These are phyloP conservation scores for Glycine tomentella DNA, from an alignment of 306 rosid genomes.

Conservation along the genomic window DNA sequence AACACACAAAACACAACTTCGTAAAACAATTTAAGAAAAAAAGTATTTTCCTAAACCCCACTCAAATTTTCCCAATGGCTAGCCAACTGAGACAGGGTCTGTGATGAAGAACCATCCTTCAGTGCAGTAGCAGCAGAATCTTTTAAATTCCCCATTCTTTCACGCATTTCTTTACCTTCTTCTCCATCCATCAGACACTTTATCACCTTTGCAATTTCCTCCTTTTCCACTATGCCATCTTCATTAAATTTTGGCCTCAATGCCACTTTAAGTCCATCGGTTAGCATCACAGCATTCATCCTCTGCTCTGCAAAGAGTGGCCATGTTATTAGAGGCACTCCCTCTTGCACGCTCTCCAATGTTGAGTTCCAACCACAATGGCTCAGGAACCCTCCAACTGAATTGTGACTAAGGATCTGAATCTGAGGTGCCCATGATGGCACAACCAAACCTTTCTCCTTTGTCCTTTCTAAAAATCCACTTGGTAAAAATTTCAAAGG, in stretches of 20 bases:
- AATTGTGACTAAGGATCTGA: not conserved
- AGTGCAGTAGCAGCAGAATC: not conserved
- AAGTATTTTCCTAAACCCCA: not conserved
- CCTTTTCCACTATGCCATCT: constrained; percentile 1
- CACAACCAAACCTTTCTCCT: not conserved
- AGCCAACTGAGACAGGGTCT: not conserved
- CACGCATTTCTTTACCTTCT: not conserved
- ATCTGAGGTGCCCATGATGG: constrained; percentile 18
- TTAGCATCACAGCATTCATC: constrained; percentile 1
- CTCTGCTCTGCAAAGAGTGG: constrained; percentile 13
- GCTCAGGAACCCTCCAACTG: not conserved
- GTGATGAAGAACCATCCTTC: not conserved
- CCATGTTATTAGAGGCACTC: constrained; percentile 18
- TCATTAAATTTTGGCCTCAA: not conserved
- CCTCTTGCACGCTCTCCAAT: constrained; percentile 10
- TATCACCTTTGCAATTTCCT: not conserved
- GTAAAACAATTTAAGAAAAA: too few species aligned
- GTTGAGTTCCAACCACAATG: constrained; percentile 7
- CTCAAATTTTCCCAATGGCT: not conserved
- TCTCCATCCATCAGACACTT: not conserved
- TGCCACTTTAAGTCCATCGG: not conserved
- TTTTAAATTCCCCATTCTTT: not conserved
- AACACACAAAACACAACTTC: too few species aligned
- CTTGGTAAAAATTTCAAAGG: constrained; percentile 25
- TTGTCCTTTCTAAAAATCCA: not conserved